These are phyloP conservation scores for Nicotiana otophora DNA, from an alignment of 257 asterid genomes.

Conservation along the genomic window DNA sequence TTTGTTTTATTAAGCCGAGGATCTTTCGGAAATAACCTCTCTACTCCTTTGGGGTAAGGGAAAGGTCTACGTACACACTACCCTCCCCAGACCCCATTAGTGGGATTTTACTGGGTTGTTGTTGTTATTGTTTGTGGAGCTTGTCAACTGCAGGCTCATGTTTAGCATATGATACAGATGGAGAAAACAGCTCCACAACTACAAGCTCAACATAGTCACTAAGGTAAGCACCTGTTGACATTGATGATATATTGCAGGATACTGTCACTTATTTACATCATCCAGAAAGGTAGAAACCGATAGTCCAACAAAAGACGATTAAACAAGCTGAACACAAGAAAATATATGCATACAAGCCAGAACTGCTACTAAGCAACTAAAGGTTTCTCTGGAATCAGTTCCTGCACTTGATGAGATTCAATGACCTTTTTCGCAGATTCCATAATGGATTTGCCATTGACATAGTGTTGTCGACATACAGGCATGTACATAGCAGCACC, in stretches of 20 bases:
- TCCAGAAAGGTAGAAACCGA: background rate
- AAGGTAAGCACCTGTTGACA: background rate
- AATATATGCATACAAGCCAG: background rate
- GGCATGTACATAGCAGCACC: conserved; percentile 15
- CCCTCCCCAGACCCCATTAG: too few species aligned
- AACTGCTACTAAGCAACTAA: background rate
- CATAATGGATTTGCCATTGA: background rate
- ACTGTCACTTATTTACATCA: background rate
- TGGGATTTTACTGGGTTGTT: too few species aligned
- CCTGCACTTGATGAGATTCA: conserved; percentile 1
- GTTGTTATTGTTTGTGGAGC: too few species aligned
- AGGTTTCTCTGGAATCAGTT: background rate
- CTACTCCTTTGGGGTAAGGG: too few species aligned
- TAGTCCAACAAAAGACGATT: background rate
- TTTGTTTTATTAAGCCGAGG: too few species aligned
- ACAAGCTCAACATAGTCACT: background rate
- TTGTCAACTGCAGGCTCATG: too few species aligned
- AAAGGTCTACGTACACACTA: too few species aligned
- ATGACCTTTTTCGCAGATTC: background rate
- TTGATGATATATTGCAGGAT: background rate
- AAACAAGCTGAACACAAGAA: background rate
- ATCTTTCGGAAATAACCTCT: too few species aligned
- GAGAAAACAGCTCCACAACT: too few species aligned
- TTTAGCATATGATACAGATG: background rate
- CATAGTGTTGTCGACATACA: conserved; percentile 16